Conservation (phyloP, 2,329 filamentous ascomycete genomes). For the Calcarisporium arbuscula region DNA sequence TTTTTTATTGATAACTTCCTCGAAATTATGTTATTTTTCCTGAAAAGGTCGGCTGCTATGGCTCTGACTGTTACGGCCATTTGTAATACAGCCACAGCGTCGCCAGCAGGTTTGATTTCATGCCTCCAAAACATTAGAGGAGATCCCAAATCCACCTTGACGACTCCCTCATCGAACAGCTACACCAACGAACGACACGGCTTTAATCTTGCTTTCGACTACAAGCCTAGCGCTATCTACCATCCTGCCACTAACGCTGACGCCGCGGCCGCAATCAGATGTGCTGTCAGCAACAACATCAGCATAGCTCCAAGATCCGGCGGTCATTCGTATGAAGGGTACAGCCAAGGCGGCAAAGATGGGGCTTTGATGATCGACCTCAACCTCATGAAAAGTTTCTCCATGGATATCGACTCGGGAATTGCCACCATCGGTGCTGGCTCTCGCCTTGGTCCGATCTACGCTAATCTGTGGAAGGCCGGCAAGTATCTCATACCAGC, state of each 20-base stretch:
- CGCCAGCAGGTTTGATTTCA: neutral
- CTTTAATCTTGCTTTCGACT: neutral
- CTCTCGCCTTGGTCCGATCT: neutral
- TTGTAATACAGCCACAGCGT: neutral
- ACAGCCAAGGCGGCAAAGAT: neutral
- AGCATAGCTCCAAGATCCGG: neutral
- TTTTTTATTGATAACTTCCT: too few relatives aligned
- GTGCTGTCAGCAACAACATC: neutral
- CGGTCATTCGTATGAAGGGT: neutral
- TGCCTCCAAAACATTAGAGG: neutral
- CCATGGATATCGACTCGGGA: neutral
- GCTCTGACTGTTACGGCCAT: slow-evolving; percentile 8
- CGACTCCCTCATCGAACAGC: neutral
- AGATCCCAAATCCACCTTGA: neutral
- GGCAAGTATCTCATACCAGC: neutral
- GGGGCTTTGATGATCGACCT: neutral
- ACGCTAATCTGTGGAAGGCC: neutral
- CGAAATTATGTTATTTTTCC: too few relatives aligned
- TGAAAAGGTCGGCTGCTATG: slow-evolving; percentile 7
- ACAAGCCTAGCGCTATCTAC: neutral
- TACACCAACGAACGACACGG: neutral
- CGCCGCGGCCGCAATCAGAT: neutral
- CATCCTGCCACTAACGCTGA: neutral
- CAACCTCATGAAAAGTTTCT: neutral
- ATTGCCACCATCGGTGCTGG: neutral